Base-by-base conservation (phyloP, 495 filamentous ascomycete species). In the Ascobolus immersus region DNA sequence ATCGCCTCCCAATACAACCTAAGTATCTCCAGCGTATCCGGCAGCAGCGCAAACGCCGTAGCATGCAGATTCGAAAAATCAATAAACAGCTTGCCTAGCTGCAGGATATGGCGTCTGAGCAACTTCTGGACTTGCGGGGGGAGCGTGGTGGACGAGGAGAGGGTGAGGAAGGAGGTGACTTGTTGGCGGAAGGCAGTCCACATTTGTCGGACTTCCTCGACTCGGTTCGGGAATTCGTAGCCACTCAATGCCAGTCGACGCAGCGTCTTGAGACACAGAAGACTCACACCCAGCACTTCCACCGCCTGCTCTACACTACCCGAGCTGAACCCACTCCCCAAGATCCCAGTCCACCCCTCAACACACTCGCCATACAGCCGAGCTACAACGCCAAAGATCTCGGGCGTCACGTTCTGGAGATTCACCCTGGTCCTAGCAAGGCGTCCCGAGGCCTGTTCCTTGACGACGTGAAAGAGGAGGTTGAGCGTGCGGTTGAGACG, bases 71-170 rank as follows among this genome's bases (percentile, higher is more conserved):
- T 60, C 4, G 72, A 66, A 73, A 93, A 84, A 25, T 80, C 69
- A 15, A 86, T 57, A 50, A 93, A 82, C 6, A 94, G 58, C 53
- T 96, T 94, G 8, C 84, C 69, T 29, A 92, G 69, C 48, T 92
- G 84, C 32, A 89, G 46, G 5, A 89, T 55, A 39, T 93, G 84
- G 43, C 81, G 81, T 40, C 77, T 74, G n/a, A 89, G 53, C 19
- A 71, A 40, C 17, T 56, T 51, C 17, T 53, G 50, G 6, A 58
- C 44, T 19, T 52, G 36, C n/a, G n/a, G n/a, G n/a, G n/a, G n/a
- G n/a, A 55, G 26, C 10, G 23, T 44, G 4, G 48, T 47, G n/a
- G 49, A 17, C 38, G 33, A 40, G 5, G 40, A 37, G 1, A 42
- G 42, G 12, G 29, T 29, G 21, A 49, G 36, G 6, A 50, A 33